Evolutionary conservation across 371 early-diverging fungal genomes (phyloP).

Genomic region (Chytridiales sp.): DNA sequence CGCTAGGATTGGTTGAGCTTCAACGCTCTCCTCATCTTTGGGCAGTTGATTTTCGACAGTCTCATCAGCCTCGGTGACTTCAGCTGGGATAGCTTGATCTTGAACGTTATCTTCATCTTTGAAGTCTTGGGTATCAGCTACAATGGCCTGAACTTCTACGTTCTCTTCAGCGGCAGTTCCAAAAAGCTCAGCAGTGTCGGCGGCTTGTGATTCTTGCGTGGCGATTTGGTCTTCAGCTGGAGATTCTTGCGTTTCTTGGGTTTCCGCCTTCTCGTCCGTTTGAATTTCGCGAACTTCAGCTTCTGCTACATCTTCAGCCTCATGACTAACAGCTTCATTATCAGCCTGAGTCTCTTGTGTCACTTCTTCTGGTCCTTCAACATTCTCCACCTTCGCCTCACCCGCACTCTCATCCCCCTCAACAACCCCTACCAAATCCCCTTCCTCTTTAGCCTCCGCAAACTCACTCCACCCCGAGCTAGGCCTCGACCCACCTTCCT

Average conservation of each 20-base stretch:
- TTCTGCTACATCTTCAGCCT: background rate
- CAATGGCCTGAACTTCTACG: background rate
- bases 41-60: background rate
- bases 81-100: background rate
- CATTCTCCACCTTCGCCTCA: background rate
- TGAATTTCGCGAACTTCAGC: too few relatives aligned
- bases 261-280: background rate
- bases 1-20: background rate
- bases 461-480: slow-evolving; percentile 32
- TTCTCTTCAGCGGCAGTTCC: background rate
- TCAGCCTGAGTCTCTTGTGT: background rate
- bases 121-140: background rate
- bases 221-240: too few relatives aligned
- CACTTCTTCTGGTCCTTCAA: background rate
- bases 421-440: background rate
- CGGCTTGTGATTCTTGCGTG: background rate
- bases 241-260: background rate
- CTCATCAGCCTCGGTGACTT: background rate
- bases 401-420: background rate
- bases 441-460: slow-evolving; percentile 23
- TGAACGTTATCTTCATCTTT: background rate
- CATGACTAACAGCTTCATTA: background rate
- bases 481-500: slow-evolving; percentile 20
- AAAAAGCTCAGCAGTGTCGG: background rate
- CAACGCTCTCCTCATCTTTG: background rate